phyloP scores from a whole-genome alignment of 2,329 filamentous ascomycete species.

The Plectosphaerella sp. region DNA sequence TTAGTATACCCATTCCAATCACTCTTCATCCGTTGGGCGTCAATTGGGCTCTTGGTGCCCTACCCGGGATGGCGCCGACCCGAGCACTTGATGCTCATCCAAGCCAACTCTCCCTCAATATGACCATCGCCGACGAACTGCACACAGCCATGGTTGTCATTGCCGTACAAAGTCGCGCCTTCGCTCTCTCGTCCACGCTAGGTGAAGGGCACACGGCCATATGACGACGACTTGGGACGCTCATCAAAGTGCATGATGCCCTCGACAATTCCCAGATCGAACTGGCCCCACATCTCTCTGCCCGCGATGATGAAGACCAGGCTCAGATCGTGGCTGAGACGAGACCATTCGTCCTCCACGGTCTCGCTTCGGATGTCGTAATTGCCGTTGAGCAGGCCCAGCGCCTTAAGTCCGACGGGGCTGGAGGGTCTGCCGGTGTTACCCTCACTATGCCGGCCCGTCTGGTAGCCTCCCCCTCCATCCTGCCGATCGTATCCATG shows the following conservation, averaged over 20 bases:
- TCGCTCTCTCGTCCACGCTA: slow-evolving; percentile 31
- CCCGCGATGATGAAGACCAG: slow-evolving; percentile 33
- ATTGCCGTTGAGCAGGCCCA: slow-evolving; percentile 38
- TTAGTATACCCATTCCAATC: slow-evolving; percentile 25
- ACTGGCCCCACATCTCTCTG: slow-evolving; percentile 38
- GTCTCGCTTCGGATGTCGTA: slow-evolving; percentile 31
- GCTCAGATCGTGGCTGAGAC: slow-evolving; percentile 18
- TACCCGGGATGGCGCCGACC: slow-evolving; percentile 18
- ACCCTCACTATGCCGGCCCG: too few relatives aligned
- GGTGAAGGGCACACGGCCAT: slow-evolving; percentile 17
- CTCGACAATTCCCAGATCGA: slow-evolving; percentile 34
- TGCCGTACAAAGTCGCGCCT: slow-evolving; percentile 19
- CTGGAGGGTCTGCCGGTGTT: neutral
- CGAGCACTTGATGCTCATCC: slow-evolving; percentile 20
- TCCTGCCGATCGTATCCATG: too few relatives aligned
- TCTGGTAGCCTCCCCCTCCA: too few relatives aligned
- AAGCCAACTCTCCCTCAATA: slow-evolving; percentile 24
- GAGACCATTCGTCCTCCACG: slow-evolving; percentile 19
- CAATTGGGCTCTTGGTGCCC: slow-evolving; percentile 22
- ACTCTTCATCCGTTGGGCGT: slow-evolving; percentile 15
- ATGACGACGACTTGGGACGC: slow-evolving; percentile 26
- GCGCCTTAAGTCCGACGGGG: slow-evolving; percentile 13
- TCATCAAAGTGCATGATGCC: slow-evolving; percentile 36
- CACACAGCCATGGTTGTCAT: slow-evolving; percentile 23
- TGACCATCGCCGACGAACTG: slow-evolving; percentile 31